A percentile compares a stretch with the other conserved stretches of the same genome.
Conservation (phyloP, 129 eudicot species). For the Chrysanthemum makinoi region DNA sequence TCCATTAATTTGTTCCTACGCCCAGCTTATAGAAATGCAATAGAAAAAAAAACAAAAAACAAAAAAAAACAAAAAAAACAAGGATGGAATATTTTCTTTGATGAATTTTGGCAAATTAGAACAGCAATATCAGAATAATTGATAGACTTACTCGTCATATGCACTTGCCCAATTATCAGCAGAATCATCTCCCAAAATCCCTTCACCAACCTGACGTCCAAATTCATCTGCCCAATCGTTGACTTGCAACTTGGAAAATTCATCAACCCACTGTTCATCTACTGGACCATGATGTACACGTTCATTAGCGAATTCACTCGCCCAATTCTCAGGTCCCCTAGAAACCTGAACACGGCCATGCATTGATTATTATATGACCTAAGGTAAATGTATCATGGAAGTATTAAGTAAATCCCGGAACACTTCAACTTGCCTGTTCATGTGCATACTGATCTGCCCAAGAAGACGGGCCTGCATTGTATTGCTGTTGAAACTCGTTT, state of each 20-base stretch:
- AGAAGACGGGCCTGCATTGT: conserved; percentile 69
- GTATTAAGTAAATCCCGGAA: background rate
- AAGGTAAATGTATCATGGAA: background rate
- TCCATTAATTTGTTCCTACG: background rate
- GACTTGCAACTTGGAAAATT: conserved; percentile 87
- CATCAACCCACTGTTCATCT: conserved; percentile 86
- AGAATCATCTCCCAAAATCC: conserved; percentile 65
- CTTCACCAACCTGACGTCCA: conserved; percentile 85
- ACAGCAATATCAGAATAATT: background rate
- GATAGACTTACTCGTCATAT: conserved; percentile 89
- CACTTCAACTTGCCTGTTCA: conserved; percentile 57
- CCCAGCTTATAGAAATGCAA: too few relatives aligned
- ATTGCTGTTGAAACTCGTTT: conserved; percentile 77
- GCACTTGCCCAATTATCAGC: conserved; percentile 85
- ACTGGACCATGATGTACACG: conserved; percentile 58
- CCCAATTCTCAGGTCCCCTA: conserved; percentile 78
- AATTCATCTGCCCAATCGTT: conserved; percentile 96
- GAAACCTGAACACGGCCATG: conserved; percentile 49
- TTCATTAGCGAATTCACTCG: conserved; percentile 66
- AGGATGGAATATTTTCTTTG: background rate
- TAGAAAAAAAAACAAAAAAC: too few relatives aligned
- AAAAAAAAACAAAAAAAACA: background rate
- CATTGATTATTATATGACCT: conserved; percentile 12
- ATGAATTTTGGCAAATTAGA: background rate
- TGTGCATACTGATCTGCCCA: conserved; percentile 89